A percentile compares a stretch with the other conserved stretches of the same genome.
phyloP scores from a whole-genome alignment of 345 rosid species.

The Iberis pinnata region DNA sequence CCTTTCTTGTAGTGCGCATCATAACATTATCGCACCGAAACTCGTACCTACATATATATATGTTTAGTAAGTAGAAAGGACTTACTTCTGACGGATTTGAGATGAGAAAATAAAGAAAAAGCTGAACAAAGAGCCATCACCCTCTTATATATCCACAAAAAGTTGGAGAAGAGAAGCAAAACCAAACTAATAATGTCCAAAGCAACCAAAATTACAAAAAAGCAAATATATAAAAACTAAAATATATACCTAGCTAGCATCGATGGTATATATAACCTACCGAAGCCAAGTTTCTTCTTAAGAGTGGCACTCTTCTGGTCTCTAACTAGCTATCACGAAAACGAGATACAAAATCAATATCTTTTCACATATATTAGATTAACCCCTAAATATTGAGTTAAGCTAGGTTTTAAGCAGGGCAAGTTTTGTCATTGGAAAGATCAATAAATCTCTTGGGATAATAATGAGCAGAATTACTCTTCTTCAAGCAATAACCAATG shows the following conservation, averaged over 20 bases:
- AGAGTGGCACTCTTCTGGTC: background rate
- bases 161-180: constrained; percentile 43
- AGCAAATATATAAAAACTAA: constrained; percentile 2
- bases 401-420: constrained; percentile 21
- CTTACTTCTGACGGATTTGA: too few species aligned
- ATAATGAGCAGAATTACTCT: constrained; percentile 31
- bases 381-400: too few species aligned
- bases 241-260: too few species aligned
- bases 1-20: too few species aligned
- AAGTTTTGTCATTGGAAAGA: constrained; percentile 46
- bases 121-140: constrained; percentile 35
- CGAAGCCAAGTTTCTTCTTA: too few species aligned
- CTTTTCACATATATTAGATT: background rate
- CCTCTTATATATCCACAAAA: constrained; percentile 40
- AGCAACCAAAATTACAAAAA: background rate
- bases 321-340: background rate
- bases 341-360: background rate
- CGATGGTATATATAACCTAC: too few species aligned
- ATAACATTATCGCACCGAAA: too few species aligned
- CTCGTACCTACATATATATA: too few species aligned
- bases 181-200: background rate
- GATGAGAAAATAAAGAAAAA: too few species aligned
- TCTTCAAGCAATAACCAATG: constrained; percentile 63
- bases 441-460: constrained; percentile 32
- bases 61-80: too few species aligned